Base-by-base conservation (phyloP, 2,329 filamentous ascomycete genomes). In the Fusarium foetens region DNA sequence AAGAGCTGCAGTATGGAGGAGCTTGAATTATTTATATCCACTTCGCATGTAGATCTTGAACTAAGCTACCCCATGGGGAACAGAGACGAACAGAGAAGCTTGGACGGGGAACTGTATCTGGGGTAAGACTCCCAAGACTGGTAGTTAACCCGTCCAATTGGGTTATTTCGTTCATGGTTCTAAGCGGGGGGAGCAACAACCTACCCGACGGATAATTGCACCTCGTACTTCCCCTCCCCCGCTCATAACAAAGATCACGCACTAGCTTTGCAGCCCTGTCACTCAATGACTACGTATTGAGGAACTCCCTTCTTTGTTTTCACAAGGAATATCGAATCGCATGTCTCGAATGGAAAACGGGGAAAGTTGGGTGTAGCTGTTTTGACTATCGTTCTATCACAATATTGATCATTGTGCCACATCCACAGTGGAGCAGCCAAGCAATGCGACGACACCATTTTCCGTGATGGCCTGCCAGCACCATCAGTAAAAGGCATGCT, bases 41-140 rank as follows among this genome's bases (percentile, higher is more conserved):
- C 49, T 39, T n/a, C 13, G 6, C 13, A n/a, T 38, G 7, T 12
- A 27, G 10, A 38, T 27, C 49, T 17, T 17, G 23, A 39, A 13
- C 33, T 7, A 17, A 17, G 19, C 23, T 52, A 52, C 49, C 49
- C 49, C 49, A 27, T n/a, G 49, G 49, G 49, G 49, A 52, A 52
- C 8, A 35, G n/a, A 14, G n/a, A 41, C 21, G 39, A 23, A 23
- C 3, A 16, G 2, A 5, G 13, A 27, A 52, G 49, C 49, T 38
- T 27, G 19, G 33, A 17, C 7, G 5, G 7, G 7, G 2, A 27
- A 21, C 9, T 17, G 14, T 8, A 6, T 27, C 23, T 52, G 49
- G 49, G 19, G 13, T 52, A n/a, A 17, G 13, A 38, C 10, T 8
- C 49, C 23, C 23, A 12, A 38, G 2, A 25, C 49, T 8, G 17